phyloP scores from a whole-genome alignment of 2,329 filamentous ascomycete species.

The Monosporascus sp. region DNA sequence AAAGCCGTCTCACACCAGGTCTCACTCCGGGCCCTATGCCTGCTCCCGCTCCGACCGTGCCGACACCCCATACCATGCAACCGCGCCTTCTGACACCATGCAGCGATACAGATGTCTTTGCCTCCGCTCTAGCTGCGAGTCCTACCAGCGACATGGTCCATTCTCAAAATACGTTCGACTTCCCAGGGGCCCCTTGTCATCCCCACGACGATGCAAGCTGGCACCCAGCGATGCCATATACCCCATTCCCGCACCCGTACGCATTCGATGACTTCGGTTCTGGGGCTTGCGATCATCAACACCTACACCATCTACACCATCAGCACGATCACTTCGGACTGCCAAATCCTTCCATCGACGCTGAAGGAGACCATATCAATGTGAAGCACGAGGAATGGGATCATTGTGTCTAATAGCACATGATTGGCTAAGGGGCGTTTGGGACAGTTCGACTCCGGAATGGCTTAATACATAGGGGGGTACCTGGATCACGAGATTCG shows the following conservation, averaged over 20 bases:
- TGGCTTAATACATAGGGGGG: no score
- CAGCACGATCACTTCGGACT: constrained; percentile 19
- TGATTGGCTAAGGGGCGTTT: not conserved
- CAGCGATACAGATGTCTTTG: constrained; percentile 44
- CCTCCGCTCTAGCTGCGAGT: constrained; percentile 26
- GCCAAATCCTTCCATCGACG: constrained; percentile 20
- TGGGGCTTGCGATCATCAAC: constrained; percentile 25
- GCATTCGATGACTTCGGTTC: constrained; percentile 33
- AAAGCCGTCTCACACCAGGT: constrained; percentile 20
- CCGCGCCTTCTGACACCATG: constrained; percentile 45
- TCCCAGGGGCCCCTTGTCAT: constrained; percentile 23
- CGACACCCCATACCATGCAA: constrained; percentile 29
- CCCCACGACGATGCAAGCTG: constrained; percentile 23
- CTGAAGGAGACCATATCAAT: constrained; percentile 20
- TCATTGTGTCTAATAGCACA: constrained; percentile 47
- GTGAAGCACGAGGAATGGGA: constrained; percentile 34
- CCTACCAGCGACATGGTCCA: constrained; percentile 28
- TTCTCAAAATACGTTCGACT: constrained; percentile 24
- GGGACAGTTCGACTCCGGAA: not conserved
- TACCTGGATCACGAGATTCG: no score
- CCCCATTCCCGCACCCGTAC: constrained; percentile 37
- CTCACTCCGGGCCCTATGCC: constrained; percentile 27
- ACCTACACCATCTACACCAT: constrained; percentile 21
- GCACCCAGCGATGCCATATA: constrained; percentile 30
- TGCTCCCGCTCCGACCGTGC: constrained; percentile 9